A percentile compares a stretch with the other conserved stretches of the same genome.
phyloP scores from a whole-genome alignment of 805 yeast species.

The Ogataea trehaloabstinens region DNA sequence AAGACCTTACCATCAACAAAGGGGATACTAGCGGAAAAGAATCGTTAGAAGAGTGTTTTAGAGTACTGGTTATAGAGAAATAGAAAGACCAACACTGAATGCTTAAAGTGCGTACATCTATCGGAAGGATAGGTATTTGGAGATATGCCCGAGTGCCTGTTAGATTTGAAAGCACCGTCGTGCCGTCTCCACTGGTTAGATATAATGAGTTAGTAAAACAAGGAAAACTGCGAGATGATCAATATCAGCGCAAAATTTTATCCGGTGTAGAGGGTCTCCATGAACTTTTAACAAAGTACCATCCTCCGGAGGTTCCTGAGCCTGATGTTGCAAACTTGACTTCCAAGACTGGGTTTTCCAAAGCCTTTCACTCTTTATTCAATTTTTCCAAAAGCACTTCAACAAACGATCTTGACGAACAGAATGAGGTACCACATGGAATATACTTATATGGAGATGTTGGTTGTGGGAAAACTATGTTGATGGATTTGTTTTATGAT shows the following conservation, averaged over 20 bases:
- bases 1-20: neutral
- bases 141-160: neutral
- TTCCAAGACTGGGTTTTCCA: conserved; percentile 46
- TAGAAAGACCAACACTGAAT: neutral
- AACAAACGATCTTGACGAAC: conserved; percentile 9
- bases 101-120: neutral
- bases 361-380: conserved; percentile 33
- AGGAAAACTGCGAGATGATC: conserved; percentile 67
- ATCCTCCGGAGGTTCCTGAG: conserved; percentile 56
- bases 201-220: conserved; percentile 28
- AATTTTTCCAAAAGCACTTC: conserved; percentile 4
- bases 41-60: too few relatives aligned
- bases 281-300: conserved; percentile 48
- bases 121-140: neutral
- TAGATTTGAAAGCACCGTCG: conserved; percentile 9
- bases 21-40: too few relatives aligned
- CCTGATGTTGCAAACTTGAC: conserved; percentile 53
- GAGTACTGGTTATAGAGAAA: too few relatives aligned
- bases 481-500: conserved; percentile 90
- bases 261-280: conserved; percentile 60
- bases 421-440: conserved; percentile 62
- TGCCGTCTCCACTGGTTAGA: conserved; percentile 26
- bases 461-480: conserved; percentile 98
- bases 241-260: conserved; percentile 75
- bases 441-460: conserved; percentile 95